Evolutionary conservation across 345 rosid species (phyloP).

Genomic region (Arabis hirsuta): DNA sequence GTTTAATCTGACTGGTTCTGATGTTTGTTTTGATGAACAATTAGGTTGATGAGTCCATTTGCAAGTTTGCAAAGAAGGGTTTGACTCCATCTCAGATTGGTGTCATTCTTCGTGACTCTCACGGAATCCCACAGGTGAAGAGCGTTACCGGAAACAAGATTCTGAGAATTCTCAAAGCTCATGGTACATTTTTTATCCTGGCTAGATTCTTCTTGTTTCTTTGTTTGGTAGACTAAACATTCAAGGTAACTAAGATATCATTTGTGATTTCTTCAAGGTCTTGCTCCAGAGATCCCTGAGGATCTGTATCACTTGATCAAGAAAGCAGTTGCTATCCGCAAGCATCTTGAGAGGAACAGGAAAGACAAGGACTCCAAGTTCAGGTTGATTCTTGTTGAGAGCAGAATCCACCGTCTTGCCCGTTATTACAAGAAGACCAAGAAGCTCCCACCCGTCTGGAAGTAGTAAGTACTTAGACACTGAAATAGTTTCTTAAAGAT

Average conservation of each 20-base stretch:
- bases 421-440: slow-evolving; percentile 96
- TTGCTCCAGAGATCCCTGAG: slow-evolving; percentile 94
- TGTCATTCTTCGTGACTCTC: slow-evolving; percentile 80
- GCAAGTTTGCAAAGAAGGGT: slow-evolving; percentile 80
- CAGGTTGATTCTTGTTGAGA: slow-evolving; percentile 87
- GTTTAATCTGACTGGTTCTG: not conserved
- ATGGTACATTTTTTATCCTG: slow-evolving; percentile 43
- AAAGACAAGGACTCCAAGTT: slow-evolving; percentile 96
- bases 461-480: slow-evolving; percentile 57
- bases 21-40: not conserved
- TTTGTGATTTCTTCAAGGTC: slow-evolving; percentile 45
- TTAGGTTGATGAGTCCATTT: slow-evolving; percentile 69
- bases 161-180: slow-evolving; percentile 65
- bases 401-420: slow-evolving; percentile 93
- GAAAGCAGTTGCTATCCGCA: slow-evolving; percentile 91
- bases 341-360: slow-evolving; percentile 96
- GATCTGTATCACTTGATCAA: slow-evolving; percentile 89
- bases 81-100: slow-evolving; percentile 82
- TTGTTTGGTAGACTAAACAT: not conserved
- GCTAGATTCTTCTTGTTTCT: not conserved
- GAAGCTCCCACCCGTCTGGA: slow-evolving; percentile 97
- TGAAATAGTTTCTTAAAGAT: not conserved
- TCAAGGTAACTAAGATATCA: not conserved
- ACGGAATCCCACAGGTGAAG: slow-evolving; percentile 72
- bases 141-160: slow-evolving; percentile 78